A percentile compares a stretch with the other conserved stretches of the same genome.
These are phyloP conservation scores for Oehlia diaphana DNA, from an alignment of 192 early-diverging fungal genomes.

Conservation along the genomic window DNA sequence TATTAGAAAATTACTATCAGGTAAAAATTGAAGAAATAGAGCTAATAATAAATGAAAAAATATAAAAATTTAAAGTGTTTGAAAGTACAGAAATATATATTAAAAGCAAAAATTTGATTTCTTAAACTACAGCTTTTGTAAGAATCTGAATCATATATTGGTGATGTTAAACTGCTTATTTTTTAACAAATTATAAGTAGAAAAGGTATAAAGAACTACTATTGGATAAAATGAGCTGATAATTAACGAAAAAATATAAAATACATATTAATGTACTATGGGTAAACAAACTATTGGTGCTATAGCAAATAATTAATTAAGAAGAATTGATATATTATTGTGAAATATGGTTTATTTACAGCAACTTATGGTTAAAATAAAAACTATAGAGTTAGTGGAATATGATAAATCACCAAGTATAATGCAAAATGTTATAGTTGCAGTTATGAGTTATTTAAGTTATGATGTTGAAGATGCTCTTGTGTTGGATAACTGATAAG, in stretches of 20 bases:
- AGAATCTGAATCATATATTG: too few relatives aligned
- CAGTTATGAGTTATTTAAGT: conserved; percentile 95
- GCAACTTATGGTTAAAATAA: conserved; percentile 97
- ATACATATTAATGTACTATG: conserved; percentile 99
- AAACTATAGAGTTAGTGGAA: conserved; percentile 96
- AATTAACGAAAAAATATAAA: conserved; percentile 32
- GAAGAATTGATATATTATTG: conserved; percentile 90
- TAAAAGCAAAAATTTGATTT: too few relatives aligned
- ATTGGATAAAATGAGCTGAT: too few relatives aligned
- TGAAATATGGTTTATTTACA: conserved; percentile 98
- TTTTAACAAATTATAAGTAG: too few relatives aligned
- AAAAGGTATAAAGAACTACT: too few relatives aligned
- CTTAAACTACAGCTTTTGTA: too few relatives aligned
- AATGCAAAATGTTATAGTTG: conserved; percentile 88
- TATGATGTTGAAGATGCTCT: conserved; percentile 98
- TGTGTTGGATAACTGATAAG: conserved; percentile 25
- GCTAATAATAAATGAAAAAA: too few relatives aligned
- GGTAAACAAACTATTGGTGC: conserved; percentile 98
- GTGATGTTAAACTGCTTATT: too few relatives aligned
- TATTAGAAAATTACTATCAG: too few relatives aligned
- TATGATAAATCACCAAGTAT: conserved; percentile 85
- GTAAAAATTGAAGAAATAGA: too few relatives aligned
- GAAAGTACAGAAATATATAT: too few relatives aligned
- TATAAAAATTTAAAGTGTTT: too few relatives aligned
- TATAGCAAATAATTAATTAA: conserved; percentile 93